A percentile compares a stretch with the other conserved stretches of the same genome.
Evolutionary conservation across 371 early-diverging fungal species (phyloP).

Genomic region (Mucor piriformis): DNA sequence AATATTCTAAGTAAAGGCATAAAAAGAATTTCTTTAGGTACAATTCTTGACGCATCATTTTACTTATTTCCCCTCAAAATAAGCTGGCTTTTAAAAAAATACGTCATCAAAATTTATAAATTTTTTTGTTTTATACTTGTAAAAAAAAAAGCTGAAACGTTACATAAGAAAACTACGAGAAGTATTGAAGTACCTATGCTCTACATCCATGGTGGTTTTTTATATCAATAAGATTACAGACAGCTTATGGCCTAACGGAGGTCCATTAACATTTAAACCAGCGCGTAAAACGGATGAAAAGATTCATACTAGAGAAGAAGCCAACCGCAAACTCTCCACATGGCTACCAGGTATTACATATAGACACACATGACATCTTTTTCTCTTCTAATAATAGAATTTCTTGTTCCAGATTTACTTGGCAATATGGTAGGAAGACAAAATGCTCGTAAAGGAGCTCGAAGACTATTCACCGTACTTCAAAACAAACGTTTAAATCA

Average conservation of each 20-base stretch:
- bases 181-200: slow-evolving; percentile 33
- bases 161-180: slow-evolving; percentile 55
- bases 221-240: slow-evolving; percentile 41
- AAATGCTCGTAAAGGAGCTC: slow-evolving; percentile 82
- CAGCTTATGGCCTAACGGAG: slow-evolving; percentile 61
- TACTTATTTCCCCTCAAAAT: too few species aligned
- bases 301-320: slow-evolving; percentile 58
- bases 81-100: too few species aligned
- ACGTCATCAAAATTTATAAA: too few species aligned
- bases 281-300: slow-evolving; percentile 60
- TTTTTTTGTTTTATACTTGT: not conserved
- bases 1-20: too few species aligned
- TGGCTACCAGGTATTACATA: slow-evolving; percentile 60
- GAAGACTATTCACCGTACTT: slow-evolving; percentile 69
- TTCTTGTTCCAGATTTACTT: slow-evolving; percentile 55
- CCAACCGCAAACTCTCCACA: slow-evolving; percentile 66
- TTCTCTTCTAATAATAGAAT: not conserved
- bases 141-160: too few species aligned
- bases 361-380: not conserved
- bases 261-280: slow-evolving; percentile 30
- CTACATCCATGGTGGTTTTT: slow-evolving; percentile 49
- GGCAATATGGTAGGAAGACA: slow-evolving; percentile 84
- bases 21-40: too few species aligned
- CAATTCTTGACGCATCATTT: too few species aligned
- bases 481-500: slow-evolving; percentile 82